phyloP scores from a whole-genome alignment of 2,329 filamentous ascomycete species.

The Macrophomina pseudophaseolina region DNA sequence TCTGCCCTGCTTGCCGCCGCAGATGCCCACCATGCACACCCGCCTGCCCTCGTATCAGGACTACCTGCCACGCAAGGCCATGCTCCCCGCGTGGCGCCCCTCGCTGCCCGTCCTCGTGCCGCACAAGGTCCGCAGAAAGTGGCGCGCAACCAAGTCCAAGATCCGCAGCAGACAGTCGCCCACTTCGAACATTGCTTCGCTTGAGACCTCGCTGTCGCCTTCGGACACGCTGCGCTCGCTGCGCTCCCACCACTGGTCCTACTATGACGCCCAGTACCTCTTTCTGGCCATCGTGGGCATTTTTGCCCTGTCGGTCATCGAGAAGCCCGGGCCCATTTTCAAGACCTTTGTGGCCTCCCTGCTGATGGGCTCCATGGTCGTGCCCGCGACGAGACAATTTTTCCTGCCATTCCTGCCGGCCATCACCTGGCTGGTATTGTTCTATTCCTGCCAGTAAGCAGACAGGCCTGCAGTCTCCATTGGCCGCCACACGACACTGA shows the following conservation, averaged over 20 bases:
- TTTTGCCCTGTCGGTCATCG: constrained; percentile 83
- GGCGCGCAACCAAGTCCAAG: constrained; percentile 65
- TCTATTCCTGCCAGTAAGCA: constrained; percentile 89
- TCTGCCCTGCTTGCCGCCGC: constrained; percentile 1
- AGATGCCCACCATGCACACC: constrained; percentile 21
- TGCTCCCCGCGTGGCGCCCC: constrained; percentile 25
- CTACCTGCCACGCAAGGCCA: constrained; percentile 26
- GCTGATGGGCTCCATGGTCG: constrained; percentile 71
- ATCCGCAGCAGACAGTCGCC: constrained; percentile 70
- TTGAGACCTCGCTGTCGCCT: constrained; percentile 84
- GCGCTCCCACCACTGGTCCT: constrained; percentile 77
- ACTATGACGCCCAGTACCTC: constrained; percentile 85
- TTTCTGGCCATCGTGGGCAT: constrained; percentile 73
- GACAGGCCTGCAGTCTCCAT: constrained; percentile 34
- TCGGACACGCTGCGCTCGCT: constrained; percentile 77
- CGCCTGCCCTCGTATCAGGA: constrained; percentile 26
- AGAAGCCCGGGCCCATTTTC: constrained; percentile 74
- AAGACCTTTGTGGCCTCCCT: constrained; percentile 75
- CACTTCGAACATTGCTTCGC: constrained; percentile 72
- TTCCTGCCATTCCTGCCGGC: constrained; percentile 87
- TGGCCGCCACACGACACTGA: constrained; percentile 7
- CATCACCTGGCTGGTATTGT: constrained; percentile 85
- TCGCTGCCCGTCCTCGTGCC: constrained; percentile 54
- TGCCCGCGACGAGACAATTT: constrained; percentile 88
- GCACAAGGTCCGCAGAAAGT: constrained; percentile 68